Evolutionary conservation across 257 asterid species (phyloP), one percentile per base, ranked within the genome.

Genomic region (Penstemon newberryi): DNA sequence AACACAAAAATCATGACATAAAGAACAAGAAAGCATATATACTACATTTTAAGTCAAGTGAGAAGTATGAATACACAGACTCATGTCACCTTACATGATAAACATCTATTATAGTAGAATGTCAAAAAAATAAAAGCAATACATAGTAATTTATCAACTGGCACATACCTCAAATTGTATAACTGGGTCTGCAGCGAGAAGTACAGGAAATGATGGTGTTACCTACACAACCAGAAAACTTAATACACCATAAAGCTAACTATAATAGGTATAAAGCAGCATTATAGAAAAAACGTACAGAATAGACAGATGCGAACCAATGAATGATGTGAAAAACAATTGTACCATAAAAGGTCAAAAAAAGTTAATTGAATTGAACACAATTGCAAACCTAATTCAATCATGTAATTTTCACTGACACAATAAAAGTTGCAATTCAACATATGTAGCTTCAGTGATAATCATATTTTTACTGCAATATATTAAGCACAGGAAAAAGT

Each of bases 151-250:
- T 71, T 11, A 51, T 75, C 11, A 50, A 66, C 51, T 25, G 52
- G 62, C 70, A 62, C 85, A 59, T 75, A 93, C 97, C 96, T 94
- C 93, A 83, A 91, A 91, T 78, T 91, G 96, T 70, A 94, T 69
- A 70, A 87, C 50, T 0, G 97, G 99, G 66, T 85, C 77, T 47
- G 88, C 84, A 60, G 95, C 96, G 72, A 91, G 69, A 67, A 80
- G 44, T 74, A 91, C 75, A 25, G 97, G 97, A 72, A 87, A 86
- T 18, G 96, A 73, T 59, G 99, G 97, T 38, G 96, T 91, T 50
- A 89, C 97, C 97, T 94, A 73, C 82, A 79, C 69, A 81, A 58
- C 38, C 49, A 64, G 57, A 56, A 71, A 51, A 69, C 44, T 82
- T 56, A 81, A 65, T 58, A 72, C 52, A 8, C 0, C 5, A 11